A percentile compares a stretch with the other conserved stretches of the same genome.
Conservation (phyloP, 768 basidiomycete species). For the Lentinula raphanica region DNA sequence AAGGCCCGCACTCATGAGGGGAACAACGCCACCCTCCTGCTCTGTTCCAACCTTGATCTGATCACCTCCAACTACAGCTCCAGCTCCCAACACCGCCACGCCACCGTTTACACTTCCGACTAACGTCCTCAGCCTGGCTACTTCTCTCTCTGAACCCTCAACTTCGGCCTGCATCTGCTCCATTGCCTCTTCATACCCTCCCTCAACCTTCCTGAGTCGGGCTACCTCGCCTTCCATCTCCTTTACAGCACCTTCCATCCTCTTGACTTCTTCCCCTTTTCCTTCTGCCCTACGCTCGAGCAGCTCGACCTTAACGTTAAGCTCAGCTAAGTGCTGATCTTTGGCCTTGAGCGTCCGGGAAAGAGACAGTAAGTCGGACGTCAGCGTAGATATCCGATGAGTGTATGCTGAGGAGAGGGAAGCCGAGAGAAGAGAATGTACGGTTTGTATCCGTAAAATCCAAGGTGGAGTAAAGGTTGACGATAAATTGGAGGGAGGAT, state of each 20-base stretch:
- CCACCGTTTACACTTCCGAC: background rate
- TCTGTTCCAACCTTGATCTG: background rate
- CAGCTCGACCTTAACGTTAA: slow-evolving; percentile 86
- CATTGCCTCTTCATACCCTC: slow-evolving; percentile 88
- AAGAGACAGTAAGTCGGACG: slow-evolving; percentile 87
- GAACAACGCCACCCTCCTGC: background rate
- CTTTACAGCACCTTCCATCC: slow-evolving; percentile 77
- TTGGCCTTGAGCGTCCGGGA: slow-evolving; percentile 79
- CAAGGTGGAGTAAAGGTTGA: slow-evolving; percentile 76
- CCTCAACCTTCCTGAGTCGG: slow-evolving; percentile 83
- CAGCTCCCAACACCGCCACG: background rate
- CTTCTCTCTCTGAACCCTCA: slow-evolving; percentile 83
- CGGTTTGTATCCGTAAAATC: slow-evolving; percentile 74
- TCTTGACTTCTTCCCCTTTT: slow-evolving; percentile 85
- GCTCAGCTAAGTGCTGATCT: slow-evolving; percentile 88
- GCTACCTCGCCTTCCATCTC: slow-evolving; percentile 78
- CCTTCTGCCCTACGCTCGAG: slow-evolving; percentile 92
- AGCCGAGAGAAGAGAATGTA: slow-evolving; percentile 76
- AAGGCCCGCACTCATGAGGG: slow-evolving; percentile 16
- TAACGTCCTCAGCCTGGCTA: slow-evolving; percentile 66
- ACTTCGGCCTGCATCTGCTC: slow-evolving; percentile 88
- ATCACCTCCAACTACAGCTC: background rate
- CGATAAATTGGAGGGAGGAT: slow-evolving; percentile 27
- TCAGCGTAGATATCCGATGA: slow-evolving; percentile 75
- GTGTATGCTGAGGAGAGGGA: slow-evolving; percentile 82